A percentile compares a stretch with the other conserved stretches of the same genome.
Conservation (phyloP, 495 filamentous ascomycete genomes). For the Aspergillus campestris region DNA sequence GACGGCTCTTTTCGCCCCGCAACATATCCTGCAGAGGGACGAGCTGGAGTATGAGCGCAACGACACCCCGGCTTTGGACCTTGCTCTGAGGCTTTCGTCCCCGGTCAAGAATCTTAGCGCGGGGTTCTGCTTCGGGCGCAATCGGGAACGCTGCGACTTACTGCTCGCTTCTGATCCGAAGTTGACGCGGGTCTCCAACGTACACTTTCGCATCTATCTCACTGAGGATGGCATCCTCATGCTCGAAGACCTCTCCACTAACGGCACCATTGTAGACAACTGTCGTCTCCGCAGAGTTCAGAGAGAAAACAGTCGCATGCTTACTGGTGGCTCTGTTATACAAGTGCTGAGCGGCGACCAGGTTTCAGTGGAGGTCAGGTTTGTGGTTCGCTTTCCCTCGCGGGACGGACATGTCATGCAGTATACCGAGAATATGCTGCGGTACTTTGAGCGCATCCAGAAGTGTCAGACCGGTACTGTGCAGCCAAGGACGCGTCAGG, state of each 20-base stretch:
- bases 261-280: conserved; percentile 80
- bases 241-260: conserved; percentile 86
- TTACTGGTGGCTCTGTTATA: conserved; percentile 65
- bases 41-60: conserved; percentile 27
- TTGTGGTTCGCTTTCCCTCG: conserved; percentile 77
- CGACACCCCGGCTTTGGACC: conserved; percentile 48
- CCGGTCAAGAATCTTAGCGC: conserved; percentile 49
- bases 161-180: conserved; percentile 46
- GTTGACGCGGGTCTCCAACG: conserved; percentile 66
- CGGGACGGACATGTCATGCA: conserved; percentile 50
- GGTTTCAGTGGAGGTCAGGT: conserved; percentile 49
- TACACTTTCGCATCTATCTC: conserved; percentile 85
- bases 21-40: conserved; percentile 51
- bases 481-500: conserved; percentile 16
- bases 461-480: conserved; percentile 13
- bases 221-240: conserved; percentile 73
- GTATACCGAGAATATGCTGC: conserved; percentile 51
- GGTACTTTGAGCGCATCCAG: conserved; percentile 41
- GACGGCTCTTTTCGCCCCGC: conserved; percentile 30
- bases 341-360: conserved; percentile 50
- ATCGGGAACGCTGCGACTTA: conserved; percentile 62
- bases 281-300: conserved; percentile 46
- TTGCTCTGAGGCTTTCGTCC: conserved; percentile 74
- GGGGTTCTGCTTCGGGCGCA: conserved; percentile 84
- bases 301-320: conserved; percentile 48